Percentiles rank a stretch among this genome's conserved stretches.
Conservation (phyloP, 176 grass and related monocot genomes). For the Carex cristatella region DNA sequence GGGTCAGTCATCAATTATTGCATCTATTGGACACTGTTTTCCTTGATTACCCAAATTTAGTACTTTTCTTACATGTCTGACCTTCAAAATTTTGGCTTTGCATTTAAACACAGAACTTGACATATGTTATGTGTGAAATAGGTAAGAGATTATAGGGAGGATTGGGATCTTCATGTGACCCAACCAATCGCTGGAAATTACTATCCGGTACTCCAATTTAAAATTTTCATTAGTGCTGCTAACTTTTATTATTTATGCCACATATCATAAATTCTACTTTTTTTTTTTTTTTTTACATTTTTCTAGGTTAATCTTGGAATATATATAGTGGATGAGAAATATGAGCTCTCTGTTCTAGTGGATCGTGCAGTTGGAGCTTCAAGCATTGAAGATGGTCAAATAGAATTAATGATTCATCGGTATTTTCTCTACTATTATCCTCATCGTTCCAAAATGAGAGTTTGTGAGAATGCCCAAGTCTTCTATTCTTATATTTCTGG, state of each 20-base stretch:
- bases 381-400: slow-evolving; percentile 81
- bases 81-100: neutral
- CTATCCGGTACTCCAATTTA: slow-evolving; percentile 56
- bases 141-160: slow-evolving; percentile 73
- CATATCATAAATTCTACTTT: slow-evolving; percentile 9
- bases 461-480: neutral
- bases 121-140: slow-evolving; percentile 29
- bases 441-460: neutral
- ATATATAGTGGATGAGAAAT: slow-evolving; percentile 65
- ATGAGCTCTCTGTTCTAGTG: slow-evolving; percentile 75
- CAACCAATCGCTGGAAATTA: slow-evolving; percentile 92
- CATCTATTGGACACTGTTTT: neutral
- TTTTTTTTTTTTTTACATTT: neutral
- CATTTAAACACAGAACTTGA: slow-evolving; percentile 1
- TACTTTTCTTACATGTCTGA: neutral
- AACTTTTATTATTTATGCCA: neutral
- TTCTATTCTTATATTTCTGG: neutral
- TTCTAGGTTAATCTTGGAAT: slow-evolving; percentile 74
- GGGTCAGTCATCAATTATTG: slow-evolving; percentile 37
- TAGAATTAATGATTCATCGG: slow-evolving; percentile 95
- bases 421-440: slow-evolving; percentile 19
- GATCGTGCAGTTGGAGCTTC: slow-evolving; percentile 89
- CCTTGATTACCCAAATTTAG: neutral
- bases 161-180: slow-evolving; percentile 83
- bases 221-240: neutral